A percentile compares a stretch with the other conserved stretches of the same genome.
Evolutionary conservation across 352 stramenopile genomes (phyloP).

Genomic region (Poterioochromonas sp.): DNA sequence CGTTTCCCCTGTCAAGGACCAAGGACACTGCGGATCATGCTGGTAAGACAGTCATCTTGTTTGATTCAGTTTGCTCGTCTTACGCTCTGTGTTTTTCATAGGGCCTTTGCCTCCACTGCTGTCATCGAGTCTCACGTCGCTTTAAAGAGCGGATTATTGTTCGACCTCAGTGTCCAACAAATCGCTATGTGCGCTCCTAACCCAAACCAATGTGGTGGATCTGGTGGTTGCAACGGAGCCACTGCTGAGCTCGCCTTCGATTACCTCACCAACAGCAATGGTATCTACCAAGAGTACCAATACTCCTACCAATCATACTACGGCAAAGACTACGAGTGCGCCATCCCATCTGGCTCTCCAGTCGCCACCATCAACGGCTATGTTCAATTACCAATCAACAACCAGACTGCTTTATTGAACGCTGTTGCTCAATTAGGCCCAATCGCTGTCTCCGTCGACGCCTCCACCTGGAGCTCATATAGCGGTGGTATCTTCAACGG

Average conservation of each 20-base stretch:
- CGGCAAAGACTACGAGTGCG: slow-evolving; percentile 44
- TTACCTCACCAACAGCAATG: slow-evolving; percentile 42
- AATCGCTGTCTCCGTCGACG: slow-evolving; percentile 52
- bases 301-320: slow-evolving; percentile 49
- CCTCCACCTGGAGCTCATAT: slow-evolving; percentile 50
- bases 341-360: slow-evolving; percentile 34
- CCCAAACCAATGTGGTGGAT: slow-evolving; percentile 57
- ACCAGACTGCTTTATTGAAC: slow-evolving; percentile 56
- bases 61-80: no score
- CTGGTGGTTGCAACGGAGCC: slow-evolving; percentile 52
- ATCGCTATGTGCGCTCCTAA: slow-evolving; percentile 57
- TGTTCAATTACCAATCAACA: slow-evolving; percentile 51
- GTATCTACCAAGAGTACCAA: slow-evolving; percentile 49
- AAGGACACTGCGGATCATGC: slow-evolving; percentile 56
- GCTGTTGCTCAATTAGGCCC: slow-evolving; percentile 55
- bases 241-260: slow-evolving; percentile 53
- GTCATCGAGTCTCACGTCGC: slow-evolving; percentile 55
- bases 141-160: slow-evolving; percentile 49
- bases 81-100: no score
- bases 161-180: slow-evolving; percentile 52
- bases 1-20: slow-evolving; percentile 54
- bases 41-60: no score
- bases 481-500: slow-evolving; percentile 52
- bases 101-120: slow-evolving; percentile 53
- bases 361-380: slow-evolving; percentile 49